Evolutionary conservation across 176 grass and related monocot genomes (phyloP).

Genomic region (Cenchrus fungigraminus): DNA sequence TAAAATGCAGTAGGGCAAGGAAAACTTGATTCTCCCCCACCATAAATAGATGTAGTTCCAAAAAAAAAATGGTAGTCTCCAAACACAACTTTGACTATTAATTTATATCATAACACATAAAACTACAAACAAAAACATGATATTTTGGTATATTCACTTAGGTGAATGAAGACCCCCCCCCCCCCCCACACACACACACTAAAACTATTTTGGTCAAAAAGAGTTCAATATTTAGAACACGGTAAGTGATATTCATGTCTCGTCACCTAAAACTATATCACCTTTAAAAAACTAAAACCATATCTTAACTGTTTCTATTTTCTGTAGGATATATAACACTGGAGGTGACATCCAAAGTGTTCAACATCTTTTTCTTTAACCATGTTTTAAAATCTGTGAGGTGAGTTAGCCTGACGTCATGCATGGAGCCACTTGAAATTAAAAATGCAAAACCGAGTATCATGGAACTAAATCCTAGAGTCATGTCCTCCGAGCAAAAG

Average conservation of each 20-base stretch:
- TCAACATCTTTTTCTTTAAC: not conserved
- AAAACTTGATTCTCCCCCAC: not conserved
- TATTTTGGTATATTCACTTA: not conserved
- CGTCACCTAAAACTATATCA: not conserved
- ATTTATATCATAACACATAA: not conserved
- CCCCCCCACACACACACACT: too few relatives aligned
- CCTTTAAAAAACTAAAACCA: not conserved
- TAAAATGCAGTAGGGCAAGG: not conserved
- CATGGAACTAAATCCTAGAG: not conserved
- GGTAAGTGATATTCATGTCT: not conserved
- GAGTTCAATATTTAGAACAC: not conserved
- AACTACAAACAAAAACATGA: not conserved
- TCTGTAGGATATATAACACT: not conserved
- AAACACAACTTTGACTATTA: not conserved
- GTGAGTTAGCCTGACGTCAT: not conserved
- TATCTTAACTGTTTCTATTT: not conserved
- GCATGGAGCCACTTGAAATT: not conserved
- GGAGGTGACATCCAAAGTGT: slow-evolving; percentile 5
- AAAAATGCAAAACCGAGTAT: not conserved
- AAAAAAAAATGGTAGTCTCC: not conserved
- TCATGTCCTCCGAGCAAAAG: not conserved
- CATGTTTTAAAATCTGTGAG: not conserved
- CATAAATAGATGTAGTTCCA: not conserved
- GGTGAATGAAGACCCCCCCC: not conserved
- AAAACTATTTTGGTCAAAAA: not conserved